phyloP scores from a whole-genome alignment of 2,329 filamentous ascomycete genomes.

The Zasmidium cellare region DNA sequence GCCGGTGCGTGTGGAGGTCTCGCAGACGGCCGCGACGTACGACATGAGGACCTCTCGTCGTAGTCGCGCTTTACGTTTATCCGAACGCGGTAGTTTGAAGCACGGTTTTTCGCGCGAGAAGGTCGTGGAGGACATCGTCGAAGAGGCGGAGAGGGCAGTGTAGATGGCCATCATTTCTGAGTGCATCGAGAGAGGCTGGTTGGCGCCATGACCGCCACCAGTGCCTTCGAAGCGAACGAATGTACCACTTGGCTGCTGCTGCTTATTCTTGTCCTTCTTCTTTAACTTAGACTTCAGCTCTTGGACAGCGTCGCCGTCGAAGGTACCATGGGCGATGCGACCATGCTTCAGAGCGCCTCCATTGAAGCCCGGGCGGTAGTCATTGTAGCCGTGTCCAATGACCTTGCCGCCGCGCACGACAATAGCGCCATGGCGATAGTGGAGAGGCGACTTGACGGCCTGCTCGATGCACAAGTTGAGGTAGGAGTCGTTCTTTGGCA shows the following conservation, averaged over 20 bases:
- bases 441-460: constrained; percentile 51
- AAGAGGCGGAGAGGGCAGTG: constrained; percentile 49
- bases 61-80: constrained; percentile 51
- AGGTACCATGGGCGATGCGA: constrained; percentile 35
- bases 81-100: constrained; percentile 49
- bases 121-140: constrained; percentile 43
- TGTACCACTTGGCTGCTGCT: constrained; percentile 25
- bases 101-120: constrained; percentile 52
- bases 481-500: constrained; percentile 46
- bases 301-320: constrained; percentile 38
- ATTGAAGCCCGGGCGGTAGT: constrained; percentile 51
- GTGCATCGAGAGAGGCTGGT: constrained; percentile 53
- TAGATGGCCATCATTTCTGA: constrained; percentile 59
- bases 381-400: constrained; percentile 54
- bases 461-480: constrained; percentile 54
- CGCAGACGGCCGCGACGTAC: constrained; percentile 49
- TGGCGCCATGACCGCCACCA: constrained; percentile 40
- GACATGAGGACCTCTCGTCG: constrained; percentile 43
- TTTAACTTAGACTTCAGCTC: constrained; percentile 36
- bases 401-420: constrained; percentile 56
- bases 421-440: constrained; percentile 53
- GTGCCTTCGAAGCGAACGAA: constrained; percentile 44
- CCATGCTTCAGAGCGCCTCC: constrained; percentile 53
- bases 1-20: constrained; percentile 36
- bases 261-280: constrained; percentile 37